Conservation (phyloP, 2,329 filamentous ascomycete genomes). For the Aspergillus puulaauensis region DNA sequence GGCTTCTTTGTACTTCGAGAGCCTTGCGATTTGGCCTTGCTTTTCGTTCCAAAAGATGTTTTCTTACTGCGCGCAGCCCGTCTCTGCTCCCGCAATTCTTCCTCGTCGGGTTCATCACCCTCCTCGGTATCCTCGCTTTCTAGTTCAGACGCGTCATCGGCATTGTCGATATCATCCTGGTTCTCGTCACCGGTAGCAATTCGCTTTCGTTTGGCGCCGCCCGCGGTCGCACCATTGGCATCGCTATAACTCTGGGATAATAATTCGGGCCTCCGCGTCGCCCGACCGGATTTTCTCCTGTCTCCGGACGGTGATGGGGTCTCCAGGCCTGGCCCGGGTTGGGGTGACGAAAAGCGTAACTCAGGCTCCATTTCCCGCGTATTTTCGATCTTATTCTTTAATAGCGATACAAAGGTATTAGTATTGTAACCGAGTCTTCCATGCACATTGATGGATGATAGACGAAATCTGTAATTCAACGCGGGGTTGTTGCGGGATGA, state of each 20-base stretch:
- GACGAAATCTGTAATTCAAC: constrained; percentile 14
- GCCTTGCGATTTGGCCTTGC: constrained; percentile 28
- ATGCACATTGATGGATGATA: not conserved
- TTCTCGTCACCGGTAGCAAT: constrained; percentile 36
- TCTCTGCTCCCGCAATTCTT: constrained; percentile 48
- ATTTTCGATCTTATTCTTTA: not conserved
- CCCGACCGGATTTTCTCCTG: constrained; percentile 46
- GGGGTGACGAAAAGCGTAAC: constrained; percentile 21
- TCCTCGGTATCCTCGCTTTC: constrained; percentile 40
- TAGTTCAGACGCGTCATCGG: constrained; percentile 35
- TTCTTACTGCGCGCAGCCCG: constrained; percentile 39
- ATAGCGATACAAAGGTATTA: not conserved
- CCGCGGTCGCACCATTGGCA: constrained; percentile 22
- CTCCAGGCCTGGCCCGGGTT: constrained; percentile 17
- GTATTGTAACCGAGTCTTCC: not conserved
- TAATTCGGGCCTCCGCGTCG: constrained; percentile 42
- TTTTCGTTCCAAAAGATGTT: constrained; percentile 39
- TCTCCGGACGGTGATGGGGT: constrained; percentile 27
- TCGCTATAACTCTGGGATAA: constrained; percentile 40
- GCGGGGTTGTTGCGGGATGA: constrained; percentile 14
- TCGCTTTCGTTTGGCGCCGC: constrained; percentile 53
- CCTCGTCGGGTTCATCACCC: constrained; percentile 45
- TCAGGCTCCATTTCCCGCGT: constrained; percentile 23
- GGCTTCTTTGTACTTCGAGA: constrained; percentile 52
- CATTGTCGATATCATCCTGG: constrained; percentile 31